phyloP scores from a whole-genome alignment of 2,329 filamentous ascomycete species.

The Fusarium pilosicola region DNA sequence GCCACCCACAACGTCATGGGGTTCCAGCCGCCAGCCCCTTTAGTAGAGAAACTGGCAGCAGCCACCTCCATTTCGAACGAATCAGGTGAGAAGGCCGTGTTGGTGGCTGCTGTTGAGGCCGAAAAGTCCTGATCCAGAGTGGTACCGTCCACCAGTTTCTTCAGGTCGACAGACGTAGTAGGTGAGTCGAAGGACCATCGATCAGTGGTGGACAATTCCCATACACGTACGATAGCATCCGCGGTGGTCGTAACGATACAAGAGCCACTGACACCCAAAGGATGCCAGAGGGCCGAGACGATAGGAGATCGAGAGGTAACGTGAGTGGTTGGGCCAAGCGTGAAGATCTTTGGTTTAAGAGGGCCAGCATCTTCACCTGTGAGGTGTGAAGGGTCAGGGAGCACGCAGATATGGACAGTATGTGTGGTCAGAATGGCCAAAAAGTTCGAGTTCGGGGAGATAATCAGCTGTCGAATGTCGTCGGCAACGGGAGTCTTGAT shows the following conservation, averaged over 20 bases:
- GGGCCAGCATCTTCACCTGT: constrained; percentile 73
- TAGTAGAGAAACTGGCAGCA: constrained; percentile 79
- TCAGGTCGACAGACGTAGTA: constrained; percentile 84
- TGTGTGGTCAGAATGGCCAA: constrained; percentile 88
- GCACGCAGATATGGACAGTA: constrained; percentile 86
- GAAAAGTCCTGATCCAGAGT: constrained; percentile 85
- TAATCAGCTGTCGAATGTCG: constrained; percentile 83
- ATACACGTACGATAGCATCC: constrained; percentile 87
- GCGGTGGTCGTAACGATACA: constrained; percentile 89
- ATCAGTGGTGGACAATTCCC: constrained; percentile 87
- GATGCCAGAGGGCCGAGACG: constrained; percentile 89
- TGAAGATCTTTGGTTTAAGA: constrained; percentile 85
- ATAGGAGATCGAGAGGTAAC: constrained; percentile 86
- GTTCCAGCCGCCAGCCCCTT: constrained; percentile 83
- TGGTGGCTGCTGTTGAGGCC: constrained; percentile 77
- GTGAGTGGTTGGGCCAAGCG: constrained; percentile 91
- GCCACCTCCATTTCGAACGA: constrained; percentile 94
- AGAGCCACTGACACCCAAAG: constrained; percentile 81
- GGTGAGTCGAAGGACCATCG: constrained; percentile 89
- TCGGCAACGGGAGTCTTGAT: constrained; percentile 82
- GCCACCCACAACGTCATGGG: constrained; percentile 97
- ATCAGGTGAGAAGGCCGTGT: constrained; percentile 87
- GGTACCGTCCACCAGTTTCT: constrained; percentile 86
- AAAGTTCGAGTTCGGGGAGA: constrained; percentile 84
- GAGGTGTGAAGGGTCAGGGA: constrained; percentile 83